Conservation (phyloP, 192 early-diverging fungal species). For the Coemansia sp. region DNA sequence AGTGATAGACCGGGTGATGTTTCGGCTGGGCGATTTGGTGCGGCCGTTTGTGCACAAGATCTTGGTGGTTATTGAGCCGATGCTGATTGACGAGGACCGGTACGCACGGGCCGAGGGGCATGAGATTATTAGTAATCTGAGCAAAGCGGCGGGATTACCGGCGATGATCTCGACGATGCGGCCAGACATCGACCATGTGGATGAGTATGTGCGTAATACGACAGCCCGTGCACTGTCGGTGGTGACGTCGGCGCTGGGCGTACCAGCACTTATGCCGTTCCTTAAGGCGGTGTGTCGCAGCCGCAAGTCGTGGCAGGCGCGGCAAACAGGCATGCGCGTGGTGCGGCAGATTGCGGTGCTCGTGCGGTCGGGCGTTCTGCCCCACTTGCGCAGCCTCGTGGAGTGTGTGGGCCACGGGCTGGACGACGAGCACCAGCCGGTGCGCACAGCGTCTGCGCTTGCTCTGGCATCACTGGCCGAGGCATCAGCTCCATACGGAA, state of each 20-base stretch:
- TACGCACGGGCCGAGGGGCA: conserved; percentile 96
- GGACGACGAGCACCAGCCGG: conserved; percentile 96
- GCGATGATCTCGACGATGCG: conserved; percentile 99
- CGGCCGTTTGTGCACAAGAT: conserved; percentile 98
- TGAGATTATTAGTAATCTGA: conserved; percentile 96
- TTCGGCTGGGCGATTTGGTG: conserved; percentile 94
- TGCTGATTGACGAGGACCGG: conserved; percentile 97
- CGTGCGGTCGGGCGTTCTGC: conserved; percentile 90
- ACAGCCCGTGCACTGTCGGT: conserved; percentile 97
- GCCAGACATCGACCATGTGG: conserved; percentile 96
- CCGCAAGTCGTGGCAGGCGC: conserved; percentile 97
- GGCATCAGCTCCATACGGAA: conserved; percentile 97
- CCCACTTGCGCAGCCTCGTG: conserved; percentile 90
- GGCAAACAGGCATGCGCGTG: conserved; percentile 97
- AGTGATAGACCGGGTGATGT: conserved; percentile 94
- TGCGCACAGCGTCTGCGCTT: conserved; percentile 91
- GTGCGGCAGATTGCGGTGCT: conserved; percentile 96
- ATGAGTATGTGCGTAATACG: conserved; percentile 98
- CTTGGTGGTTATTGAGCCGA: conserved; percentile 96
- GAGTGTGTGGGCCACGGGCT: conserved; percentile 88
- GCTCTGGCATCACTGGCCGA: conserved; percentile 95
- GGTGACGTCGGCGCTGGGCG: conserved; percentile 93
- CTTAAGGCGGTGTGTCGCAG: conserved; percentile 92
- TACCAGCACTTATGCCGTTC: conserved; percentile 92
- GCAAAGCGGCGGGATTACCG: conserved; percentile 94